Conservation (phyloP, 768 basidiomycete genomes). For the Lactarius evosmus region DNA sequence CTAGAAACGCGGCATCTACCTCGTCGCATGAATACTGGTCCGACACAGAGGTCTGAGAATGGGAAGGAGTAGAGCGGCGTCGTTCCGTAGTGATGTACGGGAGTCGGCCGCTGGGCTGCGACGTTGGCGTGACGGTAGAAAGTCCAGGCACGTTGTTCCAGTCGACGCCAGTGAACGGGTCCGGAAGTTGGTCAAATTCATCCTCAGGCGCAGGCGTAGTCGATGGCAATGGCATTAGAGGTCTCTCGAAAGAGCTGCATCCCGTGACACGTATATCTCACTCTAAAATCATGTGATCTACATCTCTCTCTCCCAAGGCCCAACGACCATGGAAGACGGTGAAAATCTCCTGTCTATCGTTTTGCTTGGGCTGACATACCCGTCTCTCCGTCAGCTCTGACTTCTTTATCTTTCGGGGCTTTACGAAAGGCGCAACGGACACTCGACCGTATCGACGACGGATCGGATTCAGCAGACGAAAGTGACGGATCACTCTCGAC, state of each 20-base stretch:
- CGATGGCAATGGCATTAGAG: not conserved
- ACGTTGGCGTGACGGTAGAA: not conserved
- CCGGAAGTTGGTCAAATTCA: constrained; percentile 52
- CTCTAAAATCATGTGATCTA: not conserved
- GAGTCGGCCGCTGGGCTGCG: not conserved
- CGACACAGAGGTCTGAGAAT: not conserved
- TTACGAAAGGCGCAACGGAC: constrained; percentile 24
- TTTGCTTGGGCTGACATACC: not conserved
- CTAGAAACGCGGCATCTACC: constrained; percentile 28
- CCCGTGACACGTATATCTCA: not conserved
- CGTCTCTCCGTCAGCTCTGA: constrained; percentile 4
- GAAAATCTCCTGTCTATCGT: not conserved
- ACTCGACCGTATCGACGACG: constrained; percentile 20
- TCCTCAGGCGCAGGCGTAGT: constrained; percentile 35
- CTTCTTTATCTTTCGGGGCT: constrained; percentile 24
- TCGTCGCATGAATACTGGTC: constrained; percentile 33
- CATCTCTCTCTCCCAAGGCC: not conserved
- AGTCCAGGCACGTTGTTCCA: constrained; percentile 42
- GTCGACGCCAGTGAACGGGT: constrained; percentile 50
- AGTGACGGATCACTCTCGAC: constrained; percentile 11
- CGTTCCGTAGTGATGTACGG: not conserved
- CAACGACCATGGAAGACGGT: constrained; percentile 15
- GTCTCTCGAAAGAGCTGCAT: not conserved
- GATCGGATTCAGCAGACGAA: constrained; percentile 11
- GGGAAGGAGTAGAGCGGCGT: constrained; percentile 1